Conservation (phyloP, 73 alveolate species). For the Stentor roeselii region DNA sequence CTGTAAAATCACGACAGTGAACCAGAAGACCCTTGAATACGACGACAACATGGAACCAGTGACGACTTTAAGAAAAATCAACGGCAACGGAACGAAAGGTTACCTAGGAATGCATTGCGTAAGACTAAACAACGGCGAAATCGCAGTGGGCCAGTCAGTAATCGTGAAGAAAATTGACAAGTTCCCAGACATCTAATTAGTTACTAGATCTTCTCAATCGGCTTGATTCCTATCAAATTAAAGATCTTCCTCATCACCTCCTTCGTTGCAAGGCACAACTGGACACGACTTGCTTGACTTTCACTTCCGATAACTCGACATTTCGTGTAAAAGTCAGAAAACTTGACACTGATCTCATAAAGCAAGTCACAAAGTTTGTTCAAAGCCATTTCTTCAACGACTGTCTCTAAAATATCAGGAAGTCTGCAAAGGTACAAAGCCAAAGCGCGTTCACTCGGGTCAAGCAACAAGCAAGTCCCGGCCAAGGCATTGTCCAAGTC, state of each 20-base stretch:
- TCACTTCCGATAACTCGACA: constrained; percentile 88
- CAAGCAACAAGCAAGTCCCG: constrained; percentile 31
- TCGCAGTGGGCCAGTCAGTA: background rate
- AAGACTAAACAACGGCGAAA: background rate
- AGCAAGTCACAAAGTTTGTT: constrained; percentile 89
- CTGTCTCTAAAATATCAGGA: constrained; percentile 93
- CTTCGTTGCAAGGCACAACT: constrained; percentile 66
- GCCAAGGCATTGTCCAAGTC: constrained; percentile 34
- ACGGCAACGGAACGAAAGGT: background rate
- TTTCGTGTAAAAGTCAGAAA: constrained; percentile 85
- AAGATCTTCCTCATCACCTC: constrained; percentile 51
- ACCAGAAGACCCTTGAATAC: background rate
- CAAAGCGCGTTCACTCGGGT: constrained; percentile 79
- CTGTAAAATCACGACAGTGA: background rate
- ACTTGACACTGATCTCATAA: constrained; percentile 92
- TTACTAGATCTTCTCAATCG: constrained; percentile 74
- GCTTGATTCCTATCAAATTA: constrained; percentile 69
- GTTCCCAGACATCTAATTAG: background rate
- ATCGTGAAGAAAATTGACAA: background rate
- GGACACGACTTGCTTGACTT: constrained; percentile 59
- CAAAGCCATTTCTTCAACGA: constrained; percentile 86
- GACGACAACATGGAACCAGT: background rate
- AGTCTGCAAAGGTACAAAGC: constrained; percentile 80
- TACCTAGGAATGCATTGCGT: background rate
- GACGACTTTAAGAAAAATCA: background rate